Percentiles rank a stretch among this genome's conserved stretches.
Conservation (phyloP, 1,139 yeast species). For the Citeromyces hawaiiensis region DNA sequence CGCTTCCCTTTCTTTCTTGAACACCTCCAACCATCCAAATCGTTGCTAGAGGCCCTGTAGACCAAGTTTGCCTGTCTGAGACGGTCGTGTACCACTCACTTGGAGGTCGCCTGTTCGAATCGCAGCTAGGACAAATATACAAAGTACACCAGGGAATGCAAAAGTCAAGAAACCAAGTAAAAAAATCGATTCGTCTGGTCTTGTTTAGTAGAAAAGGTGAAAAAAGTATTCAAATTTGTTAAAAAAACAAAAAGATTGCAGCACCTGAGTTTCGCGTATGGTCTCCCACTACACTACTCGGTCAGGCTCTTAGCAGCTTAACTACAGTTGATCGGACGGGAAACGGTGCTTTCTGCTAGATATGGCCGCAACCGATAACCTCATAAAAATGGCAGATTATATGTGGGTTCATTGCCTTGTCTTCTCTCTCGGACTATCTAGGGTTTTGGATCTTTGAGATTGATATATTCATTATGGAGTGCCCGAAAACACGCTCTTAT, state of each 20-base stretch:
- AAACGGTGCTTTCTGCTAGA: no score
- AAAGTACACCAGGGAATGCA: neutral
- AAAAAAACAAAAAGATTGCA: no score
- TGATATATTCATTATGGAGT: no score
- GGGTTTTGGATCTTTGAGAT: no score
- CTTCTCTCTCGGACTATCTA: no score
- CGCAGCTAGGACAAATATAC: neutral
- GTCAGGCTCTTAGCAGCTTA: conserved; percentile 1
- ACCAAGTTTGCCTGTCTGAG: neutral
- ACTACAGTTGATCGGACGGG: conserved; percentile 1
- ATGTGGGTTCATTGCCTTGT: no score
- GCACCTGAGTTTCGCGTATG: conserved; percentile 1
- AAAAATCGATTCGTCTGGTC: neutral
- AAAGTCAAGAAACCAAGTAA: neutral
- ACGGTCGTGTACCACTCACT: neutral
- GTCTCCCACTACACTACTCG: conserved; percentile 1
- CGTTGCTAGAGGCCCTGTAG: neutral
- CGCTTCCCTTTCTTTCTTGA: no score
- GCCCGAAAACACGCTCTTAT: no score
- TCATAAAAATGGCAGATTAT: no score
- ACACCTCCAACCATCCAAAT: neutral
- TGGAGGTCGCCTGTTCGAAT: neutral
- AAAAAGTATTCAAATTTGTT: no score
- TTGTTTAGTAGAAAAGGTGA: no score
- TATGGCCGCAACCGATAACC: conserved; percentile 1